Evolutionary conservation across 2,329 filamentous ascomycete species (phyloP).

Genomic region (Ampelomyces quisqualis): DNA sequence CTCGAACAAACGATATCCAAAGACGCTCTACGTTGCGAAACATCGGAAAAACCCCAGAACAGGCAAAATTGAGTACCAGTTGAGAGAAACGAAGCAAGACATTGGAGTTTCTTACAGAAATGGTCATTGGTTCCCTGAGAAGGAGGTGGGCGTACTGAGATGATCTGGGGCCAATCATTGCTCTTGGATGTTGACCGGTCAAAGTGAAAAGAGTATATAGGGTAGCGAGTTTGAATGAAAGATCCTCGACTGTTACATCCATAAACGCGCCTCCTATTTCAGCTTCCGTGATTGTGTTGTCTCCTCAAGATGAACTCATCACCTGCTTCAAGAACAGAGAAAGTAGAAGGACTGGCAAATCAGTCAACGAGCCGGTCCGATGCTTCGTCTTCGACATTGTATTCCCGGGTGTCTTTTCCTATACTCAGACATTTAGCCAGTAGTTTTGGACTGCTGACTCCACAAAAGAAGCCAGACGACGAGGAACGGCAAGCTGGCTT

Average conservation of each 20-base stretch:
- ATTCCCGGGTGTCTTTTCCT: neutral
- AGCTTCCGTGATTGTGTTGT: too few species aligned
- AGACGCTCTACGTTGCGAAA: neutral
- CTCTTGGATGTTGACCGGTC: too few species aligned
- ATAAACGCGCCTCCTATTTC: too few species aligned
- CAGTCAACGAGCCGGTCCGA: too few species aligned
- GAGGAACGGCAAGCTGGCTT: neutral
- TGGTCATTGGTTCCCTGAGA: conserved; percentile 1
- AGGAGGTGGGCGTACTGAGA: neutral
- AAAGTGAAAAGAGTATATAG: too few species aligned
- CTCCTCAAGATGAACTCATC: too few species aligned
- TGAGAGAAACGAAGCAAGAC: neutral
- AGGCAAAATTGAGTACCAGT: conserved; percentile 1
- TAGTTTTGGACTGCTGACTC: neutral
- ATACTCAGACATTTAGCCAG: neutral
- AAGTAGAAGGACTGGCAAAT: too few species aligned
- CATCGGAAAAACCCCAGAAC: neutral
- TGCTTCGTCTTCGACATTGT: neutral
- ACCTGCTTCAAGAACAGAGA: too few species aligned
- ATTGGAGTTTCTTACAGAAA: neutral
- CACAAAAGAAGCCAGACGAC: neutral
- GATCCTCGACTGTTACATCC: too few species aligned
- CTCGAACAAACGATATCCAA: neutral
- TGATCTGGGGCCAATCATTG: too few species aligned
- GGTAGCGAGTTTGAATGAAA: too few species aligned